Conservation (phyloP, 768 basidiomycete genomes). For the Termitomyces sp. region DNA sequence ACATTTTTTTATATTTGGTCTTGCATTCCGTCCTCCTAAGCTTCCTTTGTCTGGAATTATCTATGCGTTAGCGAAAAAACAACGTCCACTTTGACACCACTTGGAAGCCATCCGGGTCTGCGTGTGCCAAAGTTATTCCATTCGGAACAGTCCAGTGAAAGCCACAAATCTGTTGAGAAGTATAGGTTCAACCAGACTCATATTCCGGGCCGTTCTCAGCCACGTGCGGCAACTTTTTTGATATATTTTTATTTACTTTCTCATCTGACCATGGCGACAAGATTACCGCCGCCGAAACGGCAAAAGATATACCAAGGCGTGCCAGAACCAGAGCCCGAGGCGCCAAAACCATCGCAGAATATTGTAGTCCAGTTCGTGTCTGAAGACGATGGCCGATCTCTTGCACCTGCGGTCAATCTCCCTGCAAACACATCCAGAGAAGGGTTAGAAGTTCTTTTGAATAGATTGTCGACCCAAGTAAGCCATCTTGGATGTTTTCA, state of each 20-base stretch:
- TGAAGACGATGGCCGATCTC: constrained; percentile 73
- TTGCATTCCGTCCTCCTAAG: neutral
- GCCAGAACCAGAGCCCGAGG: constrained; percentile 55
- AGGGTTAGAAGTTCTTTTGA: constrained; percentile 83
- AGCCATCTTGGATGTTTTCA: constrained; percentile 17
- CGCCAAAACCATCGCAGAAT: constrained; percentile 42
- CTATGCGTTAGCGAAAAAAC: too few species aligned
- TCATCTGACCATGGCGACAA: constrained; percentile 61
- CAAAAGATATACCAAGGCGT: constrained; percentile 77
- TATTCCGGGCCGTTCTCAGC: neutral
- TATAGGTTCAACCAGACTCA: too few species aligned
- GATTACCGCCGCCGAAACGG: constrained; percentile 85
- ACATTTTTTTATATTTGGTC: neutral
- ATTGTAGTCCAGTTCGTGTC: constrained; percentile 91
- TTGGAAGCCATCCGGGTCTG: neutral
- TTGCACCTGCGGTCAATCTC: constrained; percentile 86
- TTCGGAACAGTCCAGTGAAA: neutral
- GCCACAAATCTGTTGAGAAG: too few species aligned
- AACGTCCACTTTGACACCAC: neutral
- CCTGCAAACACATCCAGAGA: constrained; percentile 85
- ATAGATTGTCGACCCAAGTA: constrained; percentile 77
- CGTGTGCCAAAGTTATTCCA: neutral
- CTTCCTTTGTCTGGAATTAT: neutral
- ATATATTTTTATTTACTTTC: neutral
- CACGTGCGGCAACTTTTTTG: neutral